Evolutionary conservation across 2,329 filamentous ascomycete genomes (phyloP), one percentile per base, ranked within the genome.

Genomic region (Pseudopyricularia javanii): DNA sequence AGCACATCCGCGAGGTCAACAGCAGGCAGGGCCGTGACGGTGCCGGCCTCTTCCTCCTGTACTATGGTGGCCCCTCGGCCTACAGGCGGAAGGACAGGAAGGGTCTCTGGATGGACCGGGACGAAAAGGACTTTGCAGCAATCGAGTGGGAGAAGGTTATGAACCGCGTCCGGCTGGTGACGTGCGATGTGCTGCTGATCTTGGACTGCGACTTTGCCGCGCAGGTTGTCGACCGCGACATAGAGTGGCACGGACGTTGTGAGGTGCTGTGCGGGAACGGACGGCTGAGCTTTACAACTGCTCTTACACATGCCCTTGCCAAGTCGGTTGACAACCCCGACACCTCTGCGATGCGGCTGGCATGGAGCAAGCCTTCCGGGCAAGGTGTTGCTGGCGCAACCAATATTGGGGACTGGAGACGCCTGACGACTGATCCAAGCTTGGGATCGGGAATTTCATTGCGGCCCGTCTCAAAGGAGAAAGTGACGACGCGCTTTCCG

Each of bases 201-300:
- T 7, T 52, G 17, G 50, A 52, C 15, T 52, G 50, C 40, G 50
- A 26, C 43, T 52, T 52, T 17, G 35, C 50, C n/a, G 17, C 40
- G 15, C 28, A 43, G 17, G 40, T 52, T 15, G 50, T 52, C 30
- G 34, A 24, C n/a, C 26, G 28, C 8, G 50, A 47, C 14, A 43
- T 33, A 17, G 37, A 43, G 17, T 52, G 50, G 50, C 28, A 34
- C 6, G 30, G 50, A 6, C 37, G 50, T n/a, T 52, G 40, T 20
- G 50, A 52, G 50, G 40, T 52, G 24, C 37, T 52, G 9, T 32
- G 17, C 37, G 17, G 37, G 7, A 43, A 20, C 20, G 37, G 8
- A 12, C 26, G 40, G 26, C 17, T 33, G 15, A 17, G 40, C 28
- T 47, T 52, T 17, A 52, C 50, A 8, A 52, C 14, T 3, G 50